Evolutionary conservation across 176 grass and related monocot genomes (phyloP).

Genomic region (Aegilops longissima): DNA sequence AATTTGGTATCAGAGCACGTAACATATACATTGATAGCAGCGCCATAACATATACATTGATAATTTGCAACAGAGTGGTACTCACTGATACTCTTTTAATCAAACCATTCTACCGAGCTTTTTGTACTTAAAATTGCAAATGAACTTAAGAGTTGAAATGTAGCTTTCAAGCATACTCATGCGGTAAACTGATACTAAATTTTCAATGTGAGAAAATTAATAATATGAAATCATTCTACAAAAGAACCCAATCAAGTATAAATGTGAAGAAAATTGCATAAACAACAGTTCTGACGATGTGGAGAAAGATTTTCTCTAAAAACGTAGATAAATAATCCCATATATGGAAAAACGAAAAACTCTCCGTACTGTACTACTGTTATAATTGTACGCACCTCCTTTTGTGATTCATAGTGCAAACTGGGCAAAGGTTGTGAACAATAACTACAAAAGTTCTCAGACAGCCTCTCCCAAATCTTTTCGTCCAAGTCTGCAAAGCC

Average conservation of each 20-base stretch:
- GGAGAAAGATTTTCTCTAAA: conserved; percentile 6
- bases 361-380: background rate
- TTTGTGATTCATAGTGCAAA: conserved; percentile 77
- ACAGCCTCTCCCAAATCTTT: conserved; percentile 63
- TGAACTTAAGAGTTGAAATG: background rate
- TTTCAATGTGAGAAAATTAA: conserved; percentile 9
- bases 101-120: background rate
- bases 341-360: conserved; percentile 19
- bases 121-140: background rate
- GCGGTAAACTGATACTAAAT: conserved; percentile 5
- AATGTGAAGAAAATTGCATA: conserved; percentile 16
- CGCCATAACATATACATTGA: too few relatives aligned
- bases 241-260: background rate
- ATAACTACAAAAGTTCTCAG: conserved; percentile 62
- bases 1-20: too few relatives aligned
- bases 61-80: background rate
- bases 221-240: conserved; percentile 27
- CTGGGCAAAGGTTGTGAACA: conserved; percentile 68
- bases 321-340: background rate
- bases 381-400: conserved; percentile 61
- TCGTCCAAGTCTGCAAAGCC: conserved; percentile 59
- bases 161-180: background rate
- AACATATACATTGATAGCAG: too few relatives aligned
- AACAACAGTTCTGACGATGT: background rate
- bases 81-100: background rate